Evolutionary conservation across 306 rosid species (phyloP).

Genomic region (Fragaria vesca): DNA sequence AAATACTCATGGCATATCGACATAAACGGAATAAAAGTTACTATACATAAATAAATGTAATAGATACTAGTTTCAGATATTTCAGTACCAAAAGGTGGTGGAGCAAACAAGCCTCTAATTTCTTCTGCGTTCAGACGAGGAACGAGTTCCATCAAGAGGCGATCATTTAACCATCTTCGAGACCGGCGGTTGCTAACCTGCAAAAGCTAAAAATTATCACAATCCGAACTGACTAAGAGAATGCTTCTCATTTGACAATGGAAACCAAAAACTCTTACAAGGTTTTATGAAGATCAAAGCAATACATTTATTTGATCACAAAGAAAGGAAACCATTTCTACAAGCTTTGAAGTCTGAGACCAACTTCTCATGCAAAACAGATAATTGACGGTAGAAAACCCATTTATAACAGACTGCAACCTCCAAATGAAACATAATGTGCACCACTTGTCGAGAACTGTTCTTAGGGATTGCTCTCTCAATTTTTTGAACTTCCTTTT

Average conservation of each 20-base stretch:
- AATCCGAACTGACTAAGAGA: neutral
- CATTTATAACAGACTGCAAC: neutral
- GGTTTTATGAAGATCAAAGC: neutral
- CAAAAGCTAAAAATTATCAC: neutral
- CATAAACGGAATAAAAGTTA: neutral
- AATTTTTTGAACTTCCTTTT: neutral
- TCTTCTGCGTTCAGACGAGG: slow-evolving; percentile 87
- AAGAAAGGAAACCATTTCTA: neutral
- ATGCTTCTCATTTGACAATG: neutral
- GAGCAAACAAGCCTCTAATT: slow-evolving; percentile 91
- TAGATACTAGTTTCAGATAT: neutral
- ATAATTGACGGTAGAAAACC: neutral
- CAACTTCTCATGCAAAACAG: neutral
- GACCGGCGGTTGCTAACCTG: slow-evolving; percentile 85
- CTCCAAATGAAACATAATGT: neutral
- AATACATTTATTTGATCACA: neutral
- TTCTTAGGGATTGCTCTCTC: neutral
- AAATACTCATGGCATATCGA: neutral
- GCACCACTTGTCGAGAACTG: neutral
- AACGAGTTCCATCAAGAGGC: slow-evolving; percentile 83
- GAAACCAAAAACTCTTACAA: neutral
- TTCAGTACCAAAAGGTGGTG: slow-evolving; percentile 85
- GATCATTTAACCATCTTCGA: slow-evolving; percentile 90
- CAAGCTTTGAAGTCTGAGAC: neutral
- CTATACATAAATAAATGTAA: neutral